phyloP scores from a whole-genome alignment of 2,329 filamentous ascomycete species.

The Blastomyces gilchristii region DNA sequence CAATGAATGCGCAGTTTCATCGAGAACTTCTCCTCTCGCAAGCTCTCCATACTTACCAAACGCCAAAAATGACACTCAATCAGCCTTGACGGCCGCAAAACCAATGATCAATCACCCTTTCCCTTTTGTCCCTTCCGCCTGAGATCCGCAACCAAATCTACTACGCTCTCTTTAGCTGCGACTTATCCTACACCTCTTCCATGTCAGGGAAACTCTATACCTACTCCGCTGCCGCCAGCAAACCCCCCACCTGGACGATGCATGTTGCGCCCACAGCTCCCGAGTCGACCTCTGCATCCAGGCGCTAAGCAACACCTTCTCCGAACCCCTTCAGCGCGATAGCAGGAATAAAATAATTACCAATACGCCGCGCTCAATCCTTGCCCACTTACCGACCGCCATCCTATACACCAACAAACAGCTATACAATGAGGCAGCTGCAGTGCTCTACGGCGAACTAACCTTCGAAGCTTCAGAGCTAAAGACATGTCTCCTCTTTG shows the following conservation, averaged over 20 bases:
- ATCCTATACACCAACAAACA: conserved; percentile 27
- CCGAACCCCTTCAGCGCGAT: conserved; percentile 8
- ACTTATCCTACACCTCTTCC: conserved; percentile 28
- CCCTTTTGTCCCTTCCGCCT: conserved; percentile 20
- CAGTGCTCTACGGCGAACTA: conserved; percentile 22
- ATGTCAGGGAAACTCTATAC: conserved; percentile 27
- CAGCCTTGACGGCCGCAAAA: not conserved
- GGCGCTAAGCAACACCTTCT: conserved; percentile 20
- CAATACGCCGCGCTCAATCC: not conserved
- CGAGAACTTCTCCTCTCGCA: not conserved
- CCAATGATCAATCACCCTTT: conserved; percentile 4
- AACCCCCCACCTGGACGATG: conserved; percentile 18
- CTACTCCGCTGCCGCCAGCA: conserved; percentile 26
- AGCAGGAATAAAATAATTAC: not conserved
- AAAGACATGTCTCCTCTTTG: conserved; percentile 29
- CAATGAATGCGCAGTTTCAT: not conserved
- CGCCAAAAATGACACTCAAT: not conserved
- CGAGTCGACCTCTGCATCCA: conserved; percentile 23
- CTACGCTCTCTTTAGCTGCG: conserved; percentile 25
- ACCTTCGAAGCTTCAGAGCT: conserved; percentile 30
- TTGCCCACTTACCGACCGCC: conserved; percentile 7
- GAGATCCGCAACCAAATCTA: conserved; percentile 34
- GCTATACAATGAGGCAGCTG: conserved; percentile 27
- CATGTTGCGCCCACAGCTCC: conserved; percentile 27
- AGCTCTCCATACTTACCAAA: not conserved